Percentiles rank a stretch among this genome's conserved stretches.
Conservation (phyloP, 192 early-diverging fungal species). For the Dispira simplex region DNA sequence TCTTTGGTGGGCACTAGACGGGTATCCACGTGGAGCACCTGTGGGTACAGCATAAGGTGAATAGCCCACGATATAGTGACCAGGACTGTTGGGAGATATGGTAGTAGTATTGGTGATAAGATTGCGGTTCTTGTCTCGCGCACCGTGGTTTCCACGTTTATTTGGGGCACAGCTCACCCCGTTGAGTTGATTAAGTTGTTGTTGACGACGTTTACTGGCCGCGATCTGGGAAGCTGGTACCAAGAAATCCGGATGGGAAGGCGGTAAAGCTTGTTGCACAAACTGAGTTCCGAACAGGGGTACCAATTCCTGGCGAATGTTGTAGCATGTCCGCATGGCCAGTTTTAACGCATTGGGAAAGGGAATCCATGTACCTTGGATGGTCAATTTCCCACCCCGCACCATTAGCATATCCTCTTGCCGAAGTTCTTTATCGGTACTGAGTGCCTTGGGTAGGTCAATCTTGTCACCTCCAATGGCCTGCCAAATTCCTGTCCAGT, state of each 20-base stretch:
- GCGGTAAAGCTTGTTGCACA: not conserved
- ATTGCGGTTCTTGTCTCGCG: too few species aligned
- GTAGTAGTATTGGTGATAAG: too few species aligned
- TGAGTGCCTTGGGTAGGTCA: conserved; percentile 8
- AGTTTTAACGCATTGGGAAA: conserved; percentile 3
- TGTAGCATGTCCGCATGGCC: conserved; percentile 7
- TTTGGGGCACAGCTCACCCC: not conserved
- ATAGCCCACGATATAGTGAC: too few species aligned
- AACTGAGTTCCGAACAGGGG: conserved; percentile 5
- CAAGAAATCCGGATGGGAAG: conserved; percentile 2
- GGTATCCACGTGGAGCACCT: not conserved
- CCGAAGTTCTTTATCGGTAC: conserved; percentile 5
- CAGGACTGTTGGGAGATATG: too few species aligned
- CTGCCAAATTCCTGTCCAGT: conserved; percentile 12
- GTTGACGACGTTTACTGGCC: conserved; percentile 1
- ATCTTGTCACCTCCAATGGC: conserved; percentile 11
- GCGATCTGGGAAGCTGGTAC: not conserved
- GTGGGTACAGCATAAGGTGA: not conserved
- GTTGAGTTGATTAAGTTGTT: not conserved
- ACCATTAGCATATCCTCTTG: conserved; percentile 5
- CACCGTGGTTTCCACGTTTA: too few species aligned
- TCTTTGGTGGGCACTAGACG: not conserved
- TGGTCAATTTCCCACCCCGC: conserved; percentile 9
- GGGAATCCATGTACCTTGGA: conserved; percentile 11
- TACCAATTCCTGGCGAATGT: conserved; percentile 6